phyloP scores from a whole-genome alignment of 371 early-diverging fungal species.

The Mortierella polycephala region DNA sequence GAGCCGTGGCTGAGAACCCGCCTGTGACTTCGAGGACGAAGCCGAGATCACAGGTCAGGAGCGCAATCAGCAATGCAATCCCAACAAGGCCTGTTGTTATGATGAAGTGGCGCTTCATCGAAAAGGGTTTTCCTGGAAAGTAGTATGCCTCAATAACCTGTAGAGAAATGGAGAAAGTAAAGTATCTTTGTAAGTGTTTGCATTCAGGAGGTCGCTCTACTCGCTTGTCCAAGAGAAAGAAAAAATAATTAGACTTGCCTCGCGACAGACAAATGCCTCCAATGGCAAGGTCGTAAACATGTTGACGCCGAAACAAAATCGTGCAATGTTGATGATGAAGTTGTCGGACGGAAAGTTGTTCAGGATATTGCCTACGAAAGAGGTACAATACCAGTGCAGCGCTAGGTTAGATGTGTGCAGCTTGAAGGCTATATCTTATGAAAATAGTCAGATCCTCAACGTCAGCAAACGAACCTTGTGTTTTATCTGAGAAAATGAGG shows the following conservation, averaged over 20 bases:
- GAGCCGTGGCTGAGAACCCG: constrained; percentile 80
- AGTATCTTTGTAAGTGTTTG: background rate
- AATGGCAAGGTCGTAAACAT: constrained; percentile 86
- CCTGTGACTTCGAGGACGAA: constrained; percentile 83
- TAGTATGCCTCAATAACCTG: constrained; percentile 73
- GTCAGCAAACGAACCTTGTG: constrained; percentile 58
- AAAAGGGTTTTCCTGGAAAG: constrained; percentile 62
- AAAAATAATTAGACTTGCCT: constrained; percentile 36
- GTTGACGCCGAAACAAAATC: constrained; percentile 83
- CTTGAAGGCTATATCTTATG: background rate
- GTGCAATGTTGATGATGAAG: constrained; percentile 78
- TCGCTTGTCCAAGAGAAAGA: background rate
- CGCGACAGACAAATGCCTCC: constrained; percentile 83
- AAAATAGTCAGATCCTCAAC: background rate
- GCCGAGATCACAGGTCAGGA: constrained; percentile 77
- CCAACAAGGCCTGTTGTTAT: constrained; percentile 73
- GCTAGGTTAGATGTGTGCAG: too few species aligned
- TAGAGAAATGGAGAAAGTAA: background rate
- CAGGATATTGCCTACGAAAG: constrained; percentile 72
- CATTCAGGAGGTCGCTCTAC: background rate
- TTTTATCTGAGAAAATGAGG: constrained; percentile 77
- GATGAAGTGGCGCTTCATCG: constrained; percentile 64
- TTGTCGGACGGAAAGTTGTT: constrained; percentile 83
- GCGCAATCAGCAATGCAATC: constrained; percentile 65
- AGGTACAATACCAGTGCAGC: background rate